phyloP scores from a whole-genome alignment of 306 rosid species.

The Arachis hypogaea region DNA sequence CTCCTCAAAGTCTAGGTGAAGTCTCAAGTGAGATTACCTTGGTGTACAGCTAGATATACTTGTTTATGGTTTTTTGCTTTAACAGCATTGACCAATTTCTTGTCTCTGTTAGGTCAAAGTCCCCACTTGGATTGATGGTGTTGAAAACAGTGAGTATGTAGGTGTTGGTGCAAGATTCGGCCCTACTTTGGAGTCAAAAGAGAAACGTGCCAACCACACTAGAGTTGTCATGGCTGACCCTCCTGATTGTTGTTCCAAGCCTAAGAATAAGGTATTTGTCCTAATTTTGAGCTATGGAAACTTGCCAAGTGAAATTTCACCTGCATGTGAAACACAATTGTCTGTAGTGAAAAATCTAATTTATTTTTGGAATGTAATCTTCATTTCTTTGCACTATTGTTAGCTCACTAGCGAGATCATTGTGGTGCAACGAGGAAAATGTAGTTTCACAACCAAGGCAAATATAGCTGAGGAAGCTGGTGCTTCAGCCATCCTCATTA shows the following conservation, averaged over 20 bases:
- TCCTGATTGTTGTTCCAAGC: conserved; percentile 84
- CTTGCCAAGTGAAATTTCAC: conserved; percentile 21
- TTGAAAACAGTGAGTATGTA: conserved; percentile 71
- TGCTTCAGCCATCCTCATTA: conserved; percentile 92
- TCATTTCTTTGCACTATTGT: conserved; percentile 49
- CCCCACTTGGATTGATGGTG: conserved; percentile 78
- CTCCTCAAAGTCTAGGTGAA: too few species aligned
- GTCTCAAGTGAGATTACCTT: too few species aligned
- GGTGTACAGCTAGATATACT: conserved; percentile 15
- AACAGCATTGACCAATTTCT: conserved; percentile 21
- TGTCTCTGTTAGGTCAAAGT: conserved; percentile 73
- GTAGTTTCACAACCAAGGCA: conserved; percentile 96
- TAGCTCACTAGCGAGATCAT: conserved; percentile 83
- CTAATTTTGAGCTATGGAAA: conserved; percentile 30
- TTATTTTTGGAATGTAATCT: conserved; percentile 31
- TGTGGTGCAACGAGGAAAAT: conserved; percentile 90
- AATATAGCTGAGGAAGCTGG: conserved; percentile 79
- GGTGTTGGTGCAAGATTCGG: conserved; percentile 99
- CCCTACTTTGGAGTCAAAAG: conserved; percentile 82
- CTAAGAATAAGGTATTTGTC: conserved; percentile 60
- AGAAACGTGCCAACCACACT: conserved; percentile 82
- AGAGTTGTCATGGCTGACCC: conserved; percentile 95
- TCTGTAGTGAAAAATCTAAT: conserved; percentile 32
- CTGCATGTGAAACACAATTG: conserved; percentile 24
- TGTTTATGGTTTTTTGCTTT: not conserved